phyloP scores from a whole-genome alignment of 1,139 yeast genomes.

The Ogataea hybrid region DNA sequence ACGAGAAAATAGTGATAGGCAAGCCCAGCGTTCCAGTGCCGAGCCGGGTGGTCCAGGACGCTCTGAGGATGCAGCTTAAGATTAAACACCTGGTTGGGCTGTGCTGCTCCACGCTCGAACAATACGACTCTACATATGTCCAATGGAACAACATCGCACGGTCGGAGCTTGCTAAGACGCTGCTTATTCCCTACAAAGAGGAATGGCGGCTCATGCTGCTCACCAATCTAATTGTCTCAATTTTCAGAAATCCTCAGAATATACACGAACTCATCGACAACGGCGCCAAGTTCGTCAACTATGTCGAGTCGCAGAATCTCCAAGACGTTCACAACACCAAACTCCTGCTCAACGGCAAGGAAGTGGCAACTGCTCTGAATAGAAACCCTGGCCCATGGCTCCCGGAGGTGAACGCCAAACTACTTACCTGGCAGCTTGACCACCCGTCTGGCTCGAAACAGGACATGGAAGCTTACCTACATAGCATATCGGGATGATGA shows the following conservation, averaged over 20 bases:
- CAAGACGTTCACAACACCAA: constrained; percentile 44
- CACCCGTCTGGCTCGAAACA: constrained; percentile 53
- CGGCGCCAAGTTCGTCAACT: not conserved
- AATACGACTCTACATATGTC: constrained; percentile 31
- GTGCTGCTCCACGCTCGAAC: constrained; percentile 33
- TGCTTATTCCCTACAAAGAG: constrained; percentile 50
- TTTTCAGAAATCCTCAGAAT: constrained; percentile 16
- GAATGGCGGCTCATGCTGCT: constrained; percentile 46
- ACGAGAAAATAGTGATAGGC: constrained; percentile 33
- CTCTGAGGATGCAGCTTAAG: constrained; percentile 61
- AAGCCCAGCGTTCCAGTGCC: constrained; percentile 36
- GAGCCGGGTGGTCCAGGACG: constrained; percentile 58
- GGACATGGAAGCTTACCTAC: constrained; percentile 51
- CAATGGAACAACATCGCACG: constrained; percentile 36
- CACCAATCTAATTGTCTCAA: constrained; percentile 24
- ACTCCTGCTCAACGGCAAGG: constrained; percentile 70
- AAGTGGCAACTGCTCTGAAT: constrained; percentile 47
- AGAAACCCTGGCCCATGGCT: constrained; percentile 88
- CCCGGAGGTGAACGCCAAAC: constrained; percentile 49
- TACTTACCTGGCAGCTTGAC: constrained; percentile 74
- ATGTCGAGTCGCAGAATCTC: constrained; percentile 33
- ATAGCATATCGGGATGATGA: constrained; percentile 15
- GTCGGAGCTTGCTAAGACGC: constrained; percentile 57
- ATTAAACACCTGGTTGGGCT: constrained; percentile 53
- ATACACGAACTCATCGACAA: constrained; percentile 8